These are phyloP conservation scores for Venturia aucupariae DNA, from an alignment of 2,329 filamentous ascomycete genomes.

Conservation along the genomic window DNA sequence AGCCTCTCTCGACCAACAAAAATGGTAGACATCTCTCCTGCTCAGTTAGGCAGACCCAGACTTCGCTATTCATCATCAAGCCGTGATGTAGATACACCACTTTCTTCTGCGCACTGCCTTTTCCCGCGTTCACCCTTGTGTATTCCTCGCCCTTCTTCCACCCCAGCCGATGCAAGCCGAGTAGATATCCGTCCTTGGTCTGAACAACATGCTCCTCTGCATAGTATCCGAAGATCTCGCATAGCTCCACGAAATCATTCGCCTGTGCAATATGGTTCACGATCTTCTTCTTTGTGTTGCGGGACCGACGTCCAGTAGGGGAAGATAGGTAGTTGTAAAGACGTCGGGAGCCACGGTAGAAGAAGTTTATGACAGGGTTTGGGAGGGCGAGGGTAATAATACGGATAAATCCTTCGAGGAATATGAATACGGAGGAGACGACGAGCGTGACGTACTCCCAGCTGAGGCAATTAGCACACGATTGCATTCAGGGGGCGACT, in stretches of 20 bases:
- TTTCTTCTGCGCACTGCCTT: slow-evolving; percentile 62
- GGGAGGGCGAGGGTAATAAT: slow-evolving; percentile 82
- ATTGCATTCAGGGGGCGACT: background rate
- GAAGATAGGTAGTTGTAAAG: slow-evolving; percentile 74
- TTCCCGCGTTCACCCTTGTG: slow-evolving; percentile 66
- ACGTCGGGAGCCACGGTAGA: slow-evolving; percentile 71
- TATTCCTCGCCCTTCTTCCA: slow-evolving; percentile 71
- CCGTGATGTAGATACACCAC: slow-evolving; percentile 94
- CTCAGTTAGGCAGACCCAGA: slow-evolving; percentile 91
- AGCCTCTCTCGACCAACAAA: slow-evolving; percentile 77
- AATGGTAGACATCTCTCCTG: slow-evolving; percentile 81
- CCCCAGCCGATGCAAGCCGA: slow-evolving; percentile 80
- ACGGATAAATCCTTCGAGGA: slow-evolving; percentile 73
- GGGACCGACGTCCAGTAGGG: slow-evolving; percentile 57
- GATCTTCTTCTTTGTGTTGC: slow-evolving; percentile 61
- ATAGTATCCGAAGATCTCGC: slow-evolving; percentile 80
- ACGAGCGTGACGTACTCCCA: slow-evolving; percentile 82
- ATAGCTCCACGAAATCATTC: slow-evolving; percentile 89
- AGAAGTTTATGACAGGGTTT: slow-evolving; percentile 68
- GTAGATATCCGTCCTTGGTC: slow-evolving; percentile 85
- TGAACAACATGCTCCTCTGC: slow-evolving; percentile 95
- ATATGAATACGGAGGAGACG: slow-evolving; percentile 72
- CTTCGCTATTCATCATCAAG: slow-evolving; percentile 96
- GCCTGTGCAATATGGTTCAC: slow-evolving; percentile 75
- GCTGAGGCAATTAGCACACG: background rate